These are phyloP conservation scores for Ilex paraguariensis DNA, from an alignment of 305 asterid species.

Conservation along the genomic window DNA sequence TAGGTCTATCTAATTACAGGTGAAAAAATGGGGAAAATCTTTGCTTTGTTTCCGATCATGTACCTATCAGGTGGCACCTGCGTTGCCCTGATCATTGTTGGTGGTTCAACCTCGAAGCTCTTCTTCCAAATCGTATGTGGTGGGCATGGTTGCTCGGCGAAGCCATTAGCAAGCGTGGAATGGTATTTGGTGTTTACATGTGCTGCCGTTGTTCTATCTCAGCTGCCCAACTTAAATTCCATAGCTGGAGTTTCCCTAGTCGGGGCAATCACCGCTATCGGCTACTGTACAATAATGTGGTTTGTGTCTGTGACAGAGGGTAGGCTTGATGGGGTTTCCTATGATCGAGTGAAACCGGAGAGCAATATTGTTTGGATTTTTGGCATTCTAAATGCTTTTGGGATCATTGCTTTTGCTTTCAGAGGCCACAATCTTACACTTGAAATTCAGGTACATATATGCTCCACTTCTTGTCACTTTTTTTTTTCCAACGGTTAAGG, in stretches of 20 bases:
- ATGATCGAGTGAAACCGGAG: constrained; percentile 19
- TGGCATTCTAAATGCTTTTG: constrained; percentile 19
- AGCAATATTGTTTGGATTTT: constrained; percentile 15
- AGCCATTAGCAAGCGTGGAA: constrained; percentile 21
- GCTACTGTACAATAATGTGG: constrained; percentile 28
- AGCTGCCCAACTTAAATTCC: constrained; percentile 24
- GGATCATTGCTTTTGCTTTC: constrained; percentile 1
- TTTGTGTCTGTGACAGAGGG: constrained; percentile 22
- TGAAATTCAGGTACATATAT: constrained; percentile 20
- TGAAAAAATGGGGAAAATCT: constrained; percentile 23
- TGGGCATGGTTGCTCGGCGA: constrained; percentile 19
- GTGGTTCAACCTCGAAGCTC: constrained; percentile 26
- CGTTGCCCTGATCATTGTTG: constrained; percentile 22
- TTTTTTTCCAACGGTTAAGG: too few species aligned
- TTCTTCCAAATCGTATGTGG: constrained; percentile 24
- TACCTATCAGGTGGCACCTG: constrained; percentile 26
- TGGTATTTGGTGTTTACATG: constrained; percentile 19
- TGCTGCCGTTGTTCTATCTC: constrained; percentile 23
- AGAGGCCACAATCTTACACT: constrained; percentile 29
- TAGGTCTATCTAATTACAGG: constrained; percentile 5
- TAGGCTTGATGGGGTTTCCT: constrained; percentile 17
- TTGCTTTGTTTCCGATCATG: constrained; percentile 24
- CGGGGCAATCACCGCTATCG: constrained; percentile 22
- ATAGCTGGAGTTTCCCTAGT: constrained; percentile 23
- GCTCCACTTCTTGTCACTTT: too few species aligned